Base-by-base conservation (phyloP, 2,329 filamentous ascomycete genomes). In the Penicillium rolfsii region DNA sequence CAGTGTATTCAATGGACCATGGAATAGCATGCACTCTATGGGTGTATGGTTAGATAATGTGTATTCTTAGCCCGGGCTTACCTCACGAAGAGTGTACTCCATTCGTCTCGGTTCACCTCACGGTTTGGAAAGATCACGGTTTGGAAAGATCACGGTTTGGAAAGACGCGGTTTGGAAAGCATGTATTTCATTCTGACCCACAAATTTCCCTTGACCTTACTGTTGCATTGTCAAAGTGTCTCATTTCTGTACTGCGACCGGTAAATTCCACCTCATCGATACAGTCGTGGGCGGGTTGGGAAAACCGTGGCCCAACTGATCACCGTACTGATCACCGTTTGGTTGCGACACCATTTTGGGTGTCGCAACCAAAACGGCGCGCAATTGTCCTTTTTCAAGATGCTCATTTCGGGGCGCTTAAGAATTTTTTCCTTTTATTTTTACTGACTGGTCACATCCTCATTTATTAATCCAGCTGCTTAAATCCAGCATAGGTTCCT, bases 241-340 rank as follows among this genome's bases (percentile, higher is more conserved):
- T 49, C 14, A 33, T 49, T 49, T 50, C 26, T 33, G 46, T 50
- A 50, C 16, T 50, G 43, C 36, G 24, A 56, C 54, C 41, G 54
- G 30, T 28, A 50, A 53, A 52, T 35, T 38, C n/a, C 26, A 26
- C 22, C 30, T 58, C 28, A 36, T 45, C 40, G 40, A 38, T 58
- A 26, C 26, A 46, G n/a, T 45, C 38, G 19, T 52, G 28, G 40
- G 48, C 56, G n/a, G 28, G 48, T 38, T 48, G n/a, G 40, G 43
- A 43, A 52, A 58, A 58, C 48, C 46, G 24, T 46, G 55, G 55
- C 43, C 48, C 16, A 58, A 36, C 40, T 50, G 46, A 50, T 50
- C 46, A 50, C 41, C 54, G 41, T 46, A 28, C 28, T 28, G 28
- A 28, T 28, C 28, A 28, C 28, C 28, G 28, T 28, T 28, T 28